Evolutionary conservation across 2,329 filamentous ascomycete genomes (phyloP), one percentile per base, ranked within the genome.

Genomic region (Aspergillus aculeatinus): DNA sequence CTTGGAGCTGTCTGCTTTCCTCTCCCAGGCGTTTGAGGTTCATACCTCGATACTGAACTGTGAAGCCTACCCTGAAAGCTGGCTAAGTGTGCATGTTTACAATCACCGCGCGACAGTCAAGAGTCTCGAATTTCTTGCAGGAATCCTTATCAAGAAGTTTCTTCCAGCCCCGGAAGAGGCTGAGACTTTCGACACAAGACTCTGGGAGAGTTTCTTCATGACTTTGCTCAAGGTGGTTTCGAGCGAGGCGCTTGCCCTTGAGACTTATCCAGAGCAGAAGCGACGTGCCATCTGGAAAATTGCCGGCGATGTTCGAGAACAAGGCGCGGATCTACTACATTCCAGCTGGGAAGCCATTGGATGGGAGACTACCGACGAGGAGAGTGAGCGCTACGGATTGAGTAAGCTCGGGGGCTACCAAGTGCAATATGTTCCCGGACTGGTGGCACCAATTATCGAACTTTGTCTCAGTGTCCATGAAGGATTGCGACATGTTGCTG

Each of bases 231-330:
- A 91, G 71, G 87, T 98, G 3, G 91, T 99, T 2, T 91, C 91
- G 5, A 97, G 92, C 70, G 88, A 93, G 39, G 91, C 89, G 0
- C 83, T 99, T 21, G 93, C 95, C 0, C 83, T 99, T 42, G 95
- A 99, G 73, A 96, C 93, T 0, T 98, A 97, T 72, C 92, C 95
- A 0, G 96, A 99, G 74, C 95, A 99, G 77, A 99, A 98, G 79
- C 84, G 95, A 50, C 83, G 95, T 58, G 94, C 95, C 0, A 94
- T 98, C 1, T 99, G 96, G 95, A 99, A 98, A 79, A 97, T 99
- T 72, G 95, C 94, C 4, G 95, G 95, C 5, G 96, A 99, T 77
- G 92, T 99, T 54, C 86, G 95, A 58, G 93, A 98, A 74, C 85
- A 92, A 65, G 95, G 96, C 16, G 94, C 95, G 4, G 90, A 94